phyloP scores from a whole-genome alignment of 75 land plant species.

The Selaginella tamariscina region DNA sequence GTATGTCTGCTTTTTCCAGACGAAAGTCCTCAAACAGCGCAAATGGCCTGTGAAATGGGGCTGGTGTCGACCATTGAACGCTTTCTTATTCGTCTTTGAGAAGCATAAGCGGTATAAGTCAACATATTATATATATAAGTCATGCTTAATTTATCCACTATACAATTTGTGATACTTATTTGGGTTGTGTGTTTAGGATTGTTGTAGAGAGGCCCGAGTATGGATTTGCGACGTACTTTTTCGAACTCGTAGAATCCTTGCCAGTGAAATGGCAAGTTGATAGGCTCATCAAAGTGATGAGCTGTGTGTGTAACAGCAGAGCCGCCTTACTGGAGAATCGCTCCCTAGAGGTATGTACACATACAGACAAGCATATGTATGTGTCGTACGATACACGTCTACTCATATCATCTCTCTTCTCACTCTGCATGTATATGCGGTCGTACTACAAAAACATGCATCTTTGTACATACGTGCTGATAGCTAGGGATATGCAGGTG shows the following conservation, averaged over 20 bases:
- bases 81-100: conserved; percentile 78
- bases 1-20: conserved; percentile 25
- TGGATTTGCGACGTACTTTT: conserved; percentile 90
- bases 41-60: conserved; percentile 93
- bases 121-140: background rate
- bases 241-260: conserved; percentile 54
- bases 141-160: no score
- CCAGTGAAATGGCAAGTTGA: conserved; percentile 73
- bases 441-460: no score
- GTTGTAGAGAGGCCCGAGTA: conserved; percentile 92
- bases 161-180: background rate
- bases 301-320: conserved; percentile 48
- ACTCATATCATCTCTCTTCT: no score
- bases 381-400: no score
- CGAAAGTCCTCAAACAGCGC: conserved; percentile 45
- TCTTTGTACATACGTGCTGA: background rate
- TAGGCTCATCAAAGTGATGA: conserved; percentile 63
- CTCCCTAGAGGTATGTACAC: conserved; percentile 40
- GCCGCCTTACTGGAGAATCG: conserved; percentile 60
- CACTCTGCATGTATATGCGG: no score
- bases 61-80: conserved; percentile 73
- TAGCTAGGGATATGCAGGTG: conserved; percentile 28
- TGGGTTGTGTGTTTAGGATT: conserved; percentile 32
- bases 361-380: no score
- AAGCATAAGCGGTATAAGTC: conserved; percentile 61